phyloP scores from a whole-genome alignment of 2,329 filamentous ascomycete genomes.

The Xylaria sp. region DNA sequence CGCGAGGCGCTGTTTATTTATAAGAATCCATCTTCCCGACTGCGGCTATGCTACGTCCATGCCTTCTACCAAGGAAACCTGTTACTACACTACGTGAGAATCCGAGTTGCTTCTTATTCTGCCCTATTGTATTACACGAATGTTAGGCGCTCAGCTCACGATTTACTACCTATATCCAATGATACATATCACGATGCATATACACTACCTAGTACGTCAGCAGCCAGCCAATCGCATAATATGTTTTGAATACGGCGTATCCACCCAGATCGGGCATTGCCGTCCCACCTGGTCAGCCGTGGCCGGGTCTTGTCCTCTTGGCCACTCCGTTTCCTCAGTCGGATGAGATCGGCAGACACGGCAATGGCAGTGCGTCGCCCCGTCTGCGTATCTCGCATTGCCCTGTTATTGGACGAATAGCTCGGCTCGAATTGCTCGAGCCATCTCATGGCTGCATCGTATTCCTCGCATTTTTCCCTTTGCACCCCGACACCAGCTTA shows the following conservation, averaged over 20 bases:
- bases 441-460: slow-evolving; percentile 7
- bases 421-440: neutral
- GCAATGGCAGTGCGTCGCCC: slow-evolving; percentile 21
- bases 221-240: slow-evolving; percentile 23
- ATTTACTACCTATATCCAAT: neutral
- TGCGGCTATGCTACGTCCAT: neutral
- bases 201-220: slow-evolving; percentile 2
- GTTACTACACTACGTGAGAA: neutral
- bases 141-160: neutral
- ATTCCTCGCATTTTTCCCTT: slow-evolving; percentile 25
- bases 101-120: too few species aligned
- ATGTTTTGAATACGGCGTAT: slow-evolving; percentile 16
- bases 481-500: neutral
- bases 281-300: neutral
- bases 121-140: too few species aligned
- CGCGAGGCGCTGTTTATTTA: slow-evolving; percentile 25
- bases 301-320: slow-evolving; percentile 22
- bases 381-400: slow-evolving; percentile 21
- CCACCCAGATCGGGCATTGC: neutral
- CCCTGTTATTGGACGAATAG: slow-evolving; percentile 18
- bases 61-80: neutral
- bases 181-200: neutral
- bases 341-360: slow-evolving; percentile 13
- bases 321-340: slow-evolving; percentile 22
- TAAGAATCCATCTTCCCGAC: slow-evolving; percentile 7